phyloP scores from a whole-genome alignment of 257 asterid species.

The Ilex asprella region DNA sequence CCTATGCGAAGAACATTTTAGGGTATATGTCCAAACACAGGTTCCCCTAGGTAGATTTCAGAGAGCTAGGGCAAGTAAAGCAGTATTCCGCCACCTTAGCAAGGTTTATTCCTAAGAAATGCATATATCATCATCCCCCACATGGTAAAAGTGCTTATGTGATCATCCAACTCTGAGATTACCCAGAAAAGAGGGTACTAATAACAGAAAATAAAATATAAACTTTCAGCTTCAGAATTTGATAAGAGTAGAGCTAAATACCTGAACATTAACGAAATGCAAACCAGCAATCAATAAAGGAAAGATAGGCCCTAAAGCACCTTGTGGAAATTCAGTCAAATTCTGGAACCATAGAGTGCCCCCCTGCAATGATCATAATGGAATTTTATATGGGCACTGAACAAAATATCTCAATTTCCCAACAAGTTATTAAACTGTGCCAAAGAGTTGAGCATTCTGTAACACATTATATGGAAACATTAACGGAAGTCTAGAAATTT shows the following conservation, averaged over 20 bases:
- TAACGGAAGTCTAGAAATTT: not conserved
- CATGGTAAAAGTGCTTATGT: too few species aligned
- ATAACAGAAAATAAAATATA: too few species aligned
- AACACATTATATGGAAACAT: not conserved
- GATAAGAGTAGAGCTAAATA: slow-evolving; percentile 22
- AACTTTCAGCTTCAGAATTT: too few species aligned
- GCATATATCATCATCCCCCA: too few species aligned
- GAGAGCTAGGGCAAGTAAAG: too few species aligned
- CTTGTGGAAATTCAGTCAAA: slow-evolving; percentile 71
- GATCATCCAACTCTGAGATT: too few species aligned
- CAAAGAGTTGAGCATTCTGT: not conserved
- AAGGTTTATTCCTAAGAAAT: too few species aligned
- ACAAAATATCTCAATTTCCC: not conserved
- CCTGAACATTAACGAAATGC: slow-evolving; percentile 75
- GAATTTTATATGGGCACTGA: slow-evolving; percentile 11
- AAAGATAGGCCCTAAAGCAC: slow-evolving; percentile 63
- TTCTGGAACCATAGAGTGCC: slow-evolving; percentile 87
- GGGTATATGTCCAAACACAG: too few species aligned
- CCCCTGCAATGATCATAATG: slow-evolving; percentile 47
- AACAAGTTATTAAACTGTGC: not conserved
- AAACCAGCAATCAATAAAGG: slow-evolving; percentile 68
- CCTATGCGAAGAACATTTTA: too few species aligned
- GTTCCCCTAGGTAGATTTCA: too few species aligned
- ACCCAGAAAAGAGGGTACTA: too few species aligned
- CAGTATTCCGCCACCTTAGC: too few species aligned